phyloP scores from a whole-genome alignment of 306 rosid species.

The Gastrolobium bilobum region DNA sequence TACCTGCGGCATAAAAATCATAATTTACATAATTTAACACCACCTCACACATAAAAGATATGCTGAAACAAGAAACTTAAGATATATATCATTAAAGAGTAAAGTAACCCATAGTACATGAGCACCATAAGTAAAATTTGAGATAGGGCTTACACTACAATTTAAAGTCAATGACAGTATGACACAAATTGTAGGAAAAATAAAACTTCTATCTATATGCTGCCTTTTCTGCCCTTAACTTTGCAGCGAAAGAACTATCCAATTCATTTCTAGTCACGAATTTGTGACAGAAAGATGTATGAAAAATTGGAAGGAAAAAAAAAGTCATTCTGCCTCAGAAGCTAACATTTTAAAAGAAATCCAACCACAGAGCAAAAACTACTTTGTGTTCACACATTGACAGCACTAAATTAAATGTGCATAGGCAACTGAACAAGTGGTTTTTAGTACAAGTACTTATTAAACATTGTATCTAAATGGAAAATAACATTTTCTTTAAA shows the following conservation, averaged over 20 bases:
- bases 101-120: neutral
- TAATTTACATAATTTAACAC: neutral
- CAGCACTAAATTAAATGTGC: neutral
- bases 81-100: neutral
- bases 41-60: slow-evolving; percentile 18
- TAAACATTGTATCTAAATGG: too few relatives aligned
- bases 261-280: neutral
- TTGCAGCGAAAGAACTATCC: neutral
- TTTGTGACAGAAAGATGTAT: neutral
- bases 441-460: too few relatives aligned
- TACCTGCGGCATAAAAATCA: slow-evolving; percentile 60
- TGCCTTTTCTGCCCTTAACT: neutral
- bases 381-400: neutral
- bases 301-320: neutral
- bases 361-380: neutral
- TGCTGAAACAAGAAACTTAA: neutral
- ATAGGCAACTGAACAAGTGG: neutral
- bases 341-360: slow-evolving; percentile 20
- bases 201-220: neutral
- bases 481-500: too few relatives aligned
- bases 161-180: neutral
- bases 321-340: neutral
- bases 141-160: neutral
- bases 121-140: neutral
- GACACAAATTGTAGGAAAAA: neutral